Percentiles rank a stretch among this genome's conserved stretches.
These are phyloP conservation scores for Arabis alpina DNA, from an alignment of 345 rosid genomes.

Conservation along the genomic window DNA sequence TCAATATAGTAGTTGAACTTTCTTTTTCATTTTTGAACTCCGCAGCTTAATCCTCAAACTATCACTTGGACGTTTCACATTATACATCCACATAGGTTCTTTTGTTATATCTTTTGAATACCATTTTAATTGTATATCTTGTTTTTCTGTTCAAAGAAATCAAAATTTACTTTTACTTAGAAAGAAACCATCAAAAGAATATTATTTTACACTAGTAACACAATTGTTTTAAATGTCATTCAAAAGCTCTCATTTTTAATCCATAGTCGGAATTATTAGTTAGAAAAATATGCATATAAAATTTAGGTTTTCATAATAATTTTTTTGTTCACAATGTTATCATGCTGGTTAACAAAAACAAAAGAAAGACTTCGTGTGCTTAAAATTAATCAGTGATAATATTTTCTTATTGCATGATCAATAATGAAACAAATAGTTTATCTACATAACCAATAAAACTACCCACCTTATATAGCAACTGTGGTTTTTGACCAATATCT, in stretches of 20 bases:
- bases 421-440: too few species aligned
- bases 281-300: neutral
- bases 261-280: neutral
- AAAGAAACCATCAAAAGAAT: too few species aligned
- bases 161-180: too few species aligned
- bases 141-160: too few species aligned
- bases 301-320: neutral
- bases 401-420: too few species aligned
- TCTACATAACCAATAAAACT: neutral
- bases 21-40: constrained; percentile 34
- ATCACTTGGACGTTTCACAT: constrained; percentile 24
- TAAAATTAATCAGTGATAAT: too few species aligned
- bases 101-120: too few species aligned
- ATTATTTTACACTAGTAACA: too few species aligned
- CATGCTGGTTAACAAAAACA: too few species aligned
- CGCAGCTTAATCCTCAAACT: constrained; percentile 26
- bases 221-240: neutral
- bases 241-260: neutral
- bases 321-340: too few species aligned
- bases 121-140: too few species aligned
- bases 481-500: neutral
- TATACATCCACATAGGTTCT: neutral
- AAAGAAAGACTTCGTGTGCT: too few species aligned
- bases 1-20: constrained; percentile 11
- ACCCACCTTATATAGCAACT: neutral